Evolutionary conservation across 169 alveolate genomes (phyloP), one percentile per base, ranked within the genome.

Genomic region (Amoebophrya sp.): DNA sequence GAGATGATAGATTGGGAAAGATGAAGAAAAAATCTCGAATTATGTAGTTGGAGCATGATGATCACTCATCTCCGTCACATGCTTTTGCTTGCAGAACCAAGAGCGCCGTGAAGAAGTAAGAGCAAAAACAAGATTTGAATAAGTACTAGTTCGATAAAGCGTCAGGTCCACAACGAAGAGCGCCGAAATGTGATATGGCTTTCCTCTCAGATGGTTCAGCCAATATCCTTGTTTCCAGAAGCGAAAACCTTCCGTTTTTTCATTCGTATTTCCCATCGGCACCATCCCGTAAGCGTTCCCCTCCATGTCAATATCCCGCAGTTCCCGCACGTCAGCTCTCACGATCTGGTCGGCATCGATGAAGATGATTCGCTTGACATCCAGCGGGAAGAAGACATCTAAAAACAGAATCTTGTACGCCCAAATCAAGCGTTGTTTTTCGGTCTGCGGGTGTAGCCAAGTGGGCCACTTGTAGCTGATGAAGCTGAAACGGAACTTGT

Each of bases 161-260:
- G 83, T 12, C n/a, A 95, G 90, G 92, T 95, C 96, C 34, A 95
- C 95, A 34, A 95, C 93, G 77, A 93, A 95, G 40, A 95, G 93
- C 38, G 97, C 96, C 10, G 93, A 77, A 90, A 95, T 95, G 91
- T 95, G 97, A 77, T 95, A 95, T 39, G 93, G 94, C 41, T 41
- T 24, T 10, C 92, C 94, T 1, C 90, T 93, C 36, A 95, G 65
- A 40, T 93, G 95, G 89, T 94, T 91, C 65, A 91, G 90, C 97
- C 97, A 95, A 89, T 91, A 95, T 89, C 97, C 97, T 36, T 93
- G 93, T 89, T 95, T 92, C 97, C 97, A 95, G 93, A 95, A 95
- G 41, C 95, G 93, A 91, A 93, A 95, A 41, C 95, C 95, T 91
- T 94, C 95, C 33, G 96, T 95, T 92, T 26, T 93, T n/a, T 55